Conservation (phyloP, 1,284 basidiomycete genomes). For the Ganoderma lucidum region DNA sequence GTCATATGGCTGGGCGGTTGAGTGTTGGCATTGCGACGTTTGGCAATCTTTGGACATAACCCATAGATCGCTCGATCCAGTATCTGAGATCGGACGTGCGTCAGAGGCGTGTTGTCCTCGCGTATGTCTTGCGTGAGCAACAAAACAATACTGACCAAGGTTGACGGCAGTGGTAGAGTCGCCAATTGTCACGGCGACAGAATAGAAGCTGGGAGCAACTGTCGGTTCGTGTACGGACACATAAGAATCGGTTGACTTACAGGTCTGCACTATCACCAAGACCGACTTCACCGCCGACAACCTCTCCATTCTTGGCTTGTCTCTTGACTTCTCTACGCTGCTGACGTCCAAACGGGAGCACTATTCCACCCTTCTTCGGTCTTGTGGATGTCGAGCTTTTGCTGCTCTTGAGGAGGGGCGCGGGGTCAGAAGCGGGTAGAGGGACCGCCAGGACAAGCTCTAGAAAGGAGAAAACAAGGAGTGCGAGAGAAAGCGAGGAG, state of each 20-base stretch:
- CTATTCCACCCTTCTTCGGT: conserved; percentile 25
- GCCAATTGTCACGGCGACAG: conserved; percentile 40
- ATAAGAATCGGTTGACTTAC: conserved; percentile 29
- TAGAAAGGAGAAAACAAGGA: conserved; percentile 17
- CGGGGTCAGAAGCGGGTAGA: conserved; percentile 21
- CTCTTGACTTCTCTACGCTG: conserved; percentile 14
- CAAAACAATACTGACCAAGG: conserved; percentile 34
- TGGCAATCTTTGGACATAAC: conserved; percentile 40
- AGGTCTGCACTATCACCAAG: conserved; percentile 39
- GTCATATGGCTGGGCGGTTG: conserved; percentile 37
- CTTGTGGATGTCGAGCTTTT: conserved; percentile 14
- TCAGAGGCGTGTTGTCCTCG: conserved; percentile 4
- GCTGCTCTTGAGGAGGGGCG: conserved; percentile 19
- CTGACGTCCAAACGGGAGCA: conserved; percentile 24
- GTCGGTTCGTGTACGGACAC: background rate
- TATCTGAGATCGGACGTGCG: conserved; percentile 34
- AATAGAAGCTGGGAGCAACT: conserved; percentile 36
- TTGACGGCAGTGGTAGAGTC: conserved; percentile 40
- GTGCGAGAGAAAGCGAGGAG: conserved; percentile 24
- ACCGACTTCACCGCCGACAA: conserved; percentile 35
- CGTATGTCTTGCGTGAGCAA: background rate
- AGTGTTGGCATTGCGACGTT: conserved; percentile 34
- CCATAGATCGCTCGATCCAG: conserved; percentile 45
- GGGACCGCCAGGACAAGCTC: conserved; percentile 23
- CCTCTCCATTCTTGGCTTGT: conserved; percentile 21